phyloP scores from a whole-genome alignment of 257 asterid species.

The Mentha longifolia region DNA sequence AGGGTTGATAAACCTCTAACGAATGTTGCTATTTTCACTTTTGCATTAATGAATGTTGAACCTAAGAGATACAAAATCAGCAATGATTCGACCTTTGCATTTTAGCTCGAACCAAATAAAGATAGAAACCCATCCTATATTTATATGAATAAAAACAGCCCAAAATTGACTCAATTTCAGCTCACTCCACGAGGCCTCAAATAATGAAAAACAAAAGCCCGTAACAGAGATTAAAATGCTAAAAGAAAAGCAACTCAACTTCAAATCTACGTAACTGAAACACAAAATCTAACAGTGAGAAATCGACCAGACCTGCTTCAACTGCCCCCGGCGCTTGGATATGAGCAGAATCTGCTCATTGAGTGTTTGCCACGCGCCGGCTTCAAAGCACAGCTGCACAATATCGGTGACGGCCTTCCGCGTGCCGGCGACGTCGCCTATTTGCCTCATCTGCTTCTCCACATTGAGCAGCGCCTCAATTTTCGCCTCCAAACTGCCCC shows the following conservation, averaged over 20 bases:
- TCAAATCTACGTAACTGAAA: not conserved
- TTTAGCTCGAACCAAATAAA: too few species aligned
- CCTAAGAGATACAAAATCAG: not conserved
- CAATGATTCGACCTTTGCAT: too few species aligned
- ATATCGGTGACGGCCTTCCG: conserved; percentile 84
- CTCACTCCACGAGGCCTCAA: not conserved
- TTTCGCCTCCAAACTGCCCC: conserved; percentile 64
- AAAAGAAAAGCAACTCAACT: not conserved
- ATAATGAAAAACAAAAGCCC: not conserved
- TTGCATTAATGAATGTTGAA: not conserved
- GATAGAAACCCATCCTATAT: not conserved
- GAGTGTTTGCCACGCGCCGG: conserved; percentile 80
- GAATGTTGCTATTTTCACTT: not conserved
- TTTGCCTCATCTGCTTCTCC: conserved; percentile 94
- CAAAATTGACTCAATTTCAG: not conserved
- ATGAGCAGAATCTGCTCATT: conserved; percentile 80
- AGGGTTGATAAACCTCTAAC: not conserved
- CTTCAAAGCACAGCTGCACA: conserved; percentile 86
- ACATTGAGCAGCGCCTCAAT: conserved; percentile 74
- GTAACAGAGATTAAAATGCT: not conserved
- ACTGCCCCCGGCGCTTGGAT: conserved; percentile 95
- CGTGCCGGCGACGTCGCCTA: conserved; percentile 83
- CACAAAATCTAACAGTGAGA: not conserved
- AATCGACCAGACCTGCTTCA: conserved; percentile 66
- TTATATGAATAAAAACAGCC: not conserved